These are phyloP conservation scores for Melampsora americana DNA, from an alignment of 1,284 basidiomycete genomes.

Conservation along the genomic window DNA sequence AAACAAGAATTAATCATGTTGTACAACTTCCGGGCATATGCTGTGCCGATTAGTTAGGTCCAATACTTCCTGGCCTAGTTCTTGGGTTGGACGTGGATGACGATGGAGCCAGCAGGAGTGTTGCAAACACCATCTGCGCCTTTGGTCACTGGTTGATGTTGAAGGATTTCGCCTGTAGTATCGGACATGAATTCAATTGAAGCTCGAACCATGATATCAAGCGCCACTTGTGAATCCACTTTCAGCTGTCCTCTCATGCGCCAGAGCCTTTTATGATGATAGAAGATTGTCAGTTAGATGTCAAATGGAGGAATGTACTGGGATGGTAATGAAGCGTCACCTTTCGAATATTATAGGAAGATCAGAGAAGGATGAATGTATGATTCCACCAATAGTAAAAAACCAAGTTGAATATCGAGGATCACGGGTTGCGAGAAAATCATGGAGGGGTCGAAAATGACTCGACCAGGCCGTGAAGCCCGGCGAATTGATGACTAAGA, in stretches of 20 bases:
- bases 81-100: too few species aligned
- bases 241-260: not conserved
- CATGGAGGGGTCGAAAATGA: slow-evolving; percentile 27
- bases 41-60: too few species aligned
- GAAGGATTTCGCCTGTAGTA: too few species aligned
- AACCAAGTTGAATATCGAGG: slow-evolving; percentile 2
- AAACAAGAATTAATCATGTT: too few species aligned
- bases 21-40: too few species aligned
- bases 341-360: slow-evolving; percentile 32
- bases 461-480: slow-evolving; percentile 29
- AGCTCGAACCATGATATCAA: not conserved
- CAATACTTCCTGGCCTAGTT: too few species aligned
- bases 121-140: too few species aligned
- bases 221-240: not conserved
- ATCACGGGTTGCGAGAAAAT: slow-evolving; percentile 4
- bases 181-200: slow-evolving; percentile 3
- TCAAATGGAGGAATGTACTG: not conserved
- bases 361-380: slow-evolving; percentile 41
- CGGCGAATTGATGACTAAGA: slow-evolving; percentile 39
- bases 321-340: not conserved
- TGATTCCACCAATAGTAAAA: slow-evolving; percentile 36
- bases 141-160: too few species aligned
- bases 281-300: not conserved
- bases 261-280: not conserved
- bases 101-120: too few species aligned